A percentile compares a stretch with the other conserved stretches of the same genome.
Conservation (phyloP, 2,329 filamentous ascomycete genomes). For the Spiromastix sp. region DNA sequence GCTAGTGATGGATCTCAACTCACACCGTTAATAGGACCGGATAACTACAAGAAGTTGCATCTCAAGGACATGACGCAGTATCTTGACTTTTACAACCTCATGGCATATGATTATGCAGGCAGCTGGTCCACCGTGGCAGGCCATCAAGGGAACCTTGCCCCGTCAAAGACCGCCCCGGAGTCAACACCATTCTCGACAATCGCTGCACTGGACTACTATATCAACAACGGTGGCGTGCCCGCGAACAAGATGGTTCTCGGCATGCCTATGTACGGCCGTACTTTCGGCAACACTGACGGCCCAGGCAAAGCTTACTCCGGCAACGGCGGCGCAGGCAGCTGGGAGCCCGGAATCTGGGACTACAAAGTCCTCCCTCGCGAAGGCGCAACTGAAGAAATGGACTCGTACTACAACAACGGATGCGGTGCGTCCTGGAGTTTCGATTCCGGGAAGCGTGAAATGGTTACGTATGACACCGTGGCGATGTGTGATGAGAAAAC, state of each 20-base stretch:
- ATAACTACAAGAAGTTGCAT: slow-evolving; percentile 32
- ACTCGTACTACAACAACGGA: slow-evolving; percentile 34
- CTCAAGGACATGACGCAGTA: slow-evolving; percentile 36
- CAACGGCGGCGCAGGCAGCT: slow-evolving; percentile 61
- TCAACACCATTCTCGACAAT: slow-evolving; percentile 71
- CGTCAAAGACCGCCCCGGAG: slow-evolving; percentile 46
- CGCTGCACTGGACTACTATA: slow-evolving; percentile 62
- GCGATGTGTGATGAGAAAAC: slow-evolving; percentile 59
- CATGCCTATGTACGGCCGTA: slow-evolving; percentile 89
- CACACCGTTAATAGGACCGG: slow-evolving; percentile 21
- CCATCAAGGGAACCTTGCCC: slow-evolving; percentile 73
- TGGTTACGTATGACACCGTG: slow-evolving; percentile 63
- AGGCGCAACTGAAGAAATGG: slow-evolving; percentile 54
- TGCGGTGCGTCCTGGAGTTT: slow-evolving; percentile 69
- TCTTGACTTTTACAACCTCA: slow-evolving; percentile 48
- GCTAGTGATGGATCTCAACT: no score
- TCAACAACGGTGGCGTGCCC: slow-evolving; percentile 47
- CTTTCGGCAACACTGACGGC: slow-evolving; percentile 71
- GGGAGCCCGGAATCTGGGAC: slow-evolving; percentile 79
- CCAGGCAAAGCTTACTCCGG: slow-evolving; percentile 62
- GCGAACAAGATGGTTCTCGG: slow-evolving; percentile 73
- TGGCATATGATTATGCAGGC: slow-evolving; percentile 82
- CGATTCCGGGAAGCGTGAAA: slow-evolving; percentile 47
- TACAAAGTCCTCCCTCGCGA: slow-evolving; percentile 71
- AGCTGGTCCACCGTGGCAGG: slow-evolving; percentile 64